A percentile compares a stretch with the other conserved stretches of the same genome.
phyloP scores from a whole-genome alignment of 1,284 basidiomycete species.

The Meira nashicola region DNA sequence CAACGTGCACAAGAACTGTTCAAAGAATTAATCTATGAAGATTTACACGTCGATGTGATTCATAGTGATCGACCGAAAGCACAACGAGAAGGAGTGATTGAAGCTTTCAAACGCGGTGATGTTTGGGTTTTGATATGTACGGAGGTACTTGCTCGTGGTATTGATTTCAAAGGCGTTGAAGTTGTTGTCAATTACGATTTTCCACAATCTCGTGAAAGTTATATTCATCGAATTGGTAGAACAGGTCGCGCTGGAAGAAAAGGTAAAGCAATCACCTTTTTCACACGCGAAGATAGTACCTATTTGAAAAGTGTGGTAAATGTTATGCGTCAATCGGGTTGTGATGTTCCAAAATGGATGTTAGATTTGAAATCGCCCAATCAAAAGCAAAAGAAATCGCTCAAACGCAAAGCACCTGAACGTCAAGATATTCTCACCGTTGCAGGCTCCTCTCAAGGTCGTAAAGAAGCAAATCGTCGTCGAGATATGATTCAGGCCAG shows the following conservation, averaged over 20 bases:
- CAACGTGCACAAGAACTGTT: constrained; percentile 82
- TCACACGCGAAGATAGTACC: constrained; percentile 66
- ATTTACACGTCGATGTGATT: constrained; percentile 82
- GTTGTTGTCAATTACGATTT: constrained; percentile 75
- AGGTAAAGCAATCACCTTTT: constrained; percentile 90
- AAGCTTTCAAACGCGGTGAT: constrained; percentile 69
- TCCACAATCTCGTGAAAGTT: constrained; percentile 68
- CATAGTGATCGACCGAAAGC: constrained; percentile 82
- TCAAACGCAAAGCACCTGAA: constrained; percentile 71
- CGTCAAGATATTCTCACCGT: constrained; percentile 55
- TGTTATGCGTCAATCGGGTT: constrained; percentile 80
- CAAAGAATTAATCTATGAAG: constrained; percentile 76
- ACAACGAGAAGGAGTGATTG: constrained; percentile 68
- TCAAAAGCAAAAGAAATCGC: constrained; percentile 75
- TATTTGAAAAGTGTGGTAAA: constrained; percentile 72
- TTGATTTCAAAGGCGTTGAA: constrained; percentile 88
- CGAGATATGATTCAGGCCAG: constrained; percentile 43
- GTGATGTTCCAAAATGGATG: constrained; percentile 51
- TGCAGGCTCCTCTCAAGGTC: constrained; percentile 21
- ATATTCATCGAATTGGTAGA: constrained; percentile 92
- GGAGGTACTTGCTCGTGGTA: constrained; percentile 69
- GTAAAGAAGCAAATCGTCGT: constrained; percentile 25
- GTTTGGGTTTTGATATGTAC: constrained; percentile 52
- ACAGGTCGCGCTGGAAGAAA: constrained; percentile 88
- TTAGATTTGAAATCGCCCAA: constrained; percentile 67